Conservation (phyloP, 179 eudicot species). For the Sideroxylon spinosum region DNA sequence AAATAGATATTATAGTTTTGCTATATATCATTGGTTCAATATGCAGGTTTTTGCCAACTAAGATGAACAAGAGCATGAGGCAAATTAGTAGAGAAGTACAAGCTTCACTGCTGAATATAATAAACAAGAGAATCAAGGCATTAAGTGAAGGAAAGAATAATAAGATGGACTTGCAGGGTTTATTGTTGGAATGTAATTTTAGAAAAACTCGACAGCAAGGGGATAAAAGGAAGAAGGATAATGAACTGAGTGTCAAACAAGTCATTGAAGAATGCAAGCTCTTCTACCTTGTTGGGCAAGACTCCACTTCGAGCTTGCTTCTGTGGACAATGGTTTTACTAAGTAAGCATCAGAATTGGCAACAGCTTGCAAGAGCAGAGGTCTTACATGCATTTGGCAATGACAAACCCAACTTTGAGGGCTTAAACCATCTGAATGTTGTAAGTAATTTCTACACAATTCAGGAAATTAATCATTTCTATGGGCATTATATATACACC, state of each 20-base stretch:
- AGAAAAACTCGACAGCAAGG: not conserved
- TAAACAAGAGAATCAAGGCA: no score
- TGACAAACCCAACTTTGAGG: not conserved
- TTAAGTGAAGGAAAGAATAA: no score
- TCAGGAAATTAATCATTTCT: no score
- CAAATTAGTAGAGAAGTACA: no score
- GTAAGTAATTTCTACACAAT: not conserved
- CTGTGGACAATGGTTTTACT: not conserved
- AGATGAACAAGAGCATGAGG: no score
- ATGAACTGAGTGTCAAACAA: not conserved
- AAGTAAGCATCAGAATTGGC: conserved; percentile 1
- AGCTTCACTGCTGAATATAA: no score
- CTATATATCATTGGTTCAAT: no score
- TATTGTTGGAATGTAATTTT: not conserved
- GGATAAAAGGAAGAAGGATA: not conserved
- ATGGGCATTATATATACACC: no score
- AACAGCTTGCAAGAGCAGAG: not conserved
- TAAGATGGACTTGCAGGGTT: no score
- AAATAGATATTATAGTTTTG: no score
- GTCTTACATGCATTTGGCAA: not conserved
- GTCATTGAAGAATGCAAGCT: conserved; percentile 7
- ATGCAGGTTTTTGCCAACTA: no score
- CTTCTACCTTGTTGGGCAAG: not conserved
- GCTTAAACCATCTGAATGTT: not conserved
- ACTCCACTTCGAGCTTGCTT: not conserved